phyloP scores from a whole-genome alignment of 176 grass and related monocot genomes.

The Olyra latifolia region DNA sequence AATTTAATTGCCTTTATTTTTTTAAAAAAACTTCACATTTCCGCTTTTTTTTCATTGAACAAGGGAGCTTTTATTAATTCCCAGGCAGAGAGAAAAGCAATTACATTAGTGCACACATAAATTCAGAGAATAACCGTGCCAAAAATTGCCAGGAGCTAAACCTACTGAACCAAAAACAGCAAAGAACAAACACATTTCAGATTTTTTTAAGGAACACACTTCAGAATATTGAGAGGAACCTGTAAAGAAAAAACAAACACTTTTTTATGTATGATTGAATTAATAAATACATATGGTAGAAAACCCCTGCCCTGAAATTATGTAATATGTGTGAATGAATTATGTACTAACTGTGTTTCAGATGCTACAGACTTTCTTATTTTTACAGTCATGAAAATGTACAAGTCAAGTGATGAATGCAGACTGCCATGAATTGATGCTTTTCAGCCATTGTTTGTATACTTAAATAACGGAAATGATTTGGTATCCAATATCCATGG shows the following conservation, averaged over 20 bases:
- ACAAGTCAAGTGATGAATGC: background rate
- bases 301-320: background rate
- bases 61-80: background rate
- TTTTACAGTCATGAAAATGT: conserved; percentile 7
- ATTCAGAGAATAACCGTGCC: background rate
- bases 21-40: background rate
- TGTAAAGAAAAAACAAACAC: background rate
- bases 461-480: background rate
- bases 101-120: background rate
- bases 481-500: background rate
- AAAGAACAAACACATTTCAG: conserved; percentile 1
- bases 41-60: background rate
- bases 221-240: background rate
- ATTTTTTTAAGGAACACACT: background rate
- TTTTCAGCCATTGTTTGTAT: background rate
- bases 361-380: background rate
- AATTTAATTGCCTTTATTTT: background rate
- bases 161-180: background rate
- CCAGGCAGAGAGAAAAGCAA: background rate
- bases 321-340: background rate
- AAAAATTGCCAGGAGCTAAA: background rate
- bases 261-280: conserved; percentile 9
- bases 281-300: background rate
- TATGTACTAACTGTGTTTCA: background rate
- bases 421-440: background rate